Evolutionary conservation across 495 filamentous ascomycete species (phyloP), one percentile per base, ranked within the genome.

Genomic region (Penicillium goetzii): DNA sequence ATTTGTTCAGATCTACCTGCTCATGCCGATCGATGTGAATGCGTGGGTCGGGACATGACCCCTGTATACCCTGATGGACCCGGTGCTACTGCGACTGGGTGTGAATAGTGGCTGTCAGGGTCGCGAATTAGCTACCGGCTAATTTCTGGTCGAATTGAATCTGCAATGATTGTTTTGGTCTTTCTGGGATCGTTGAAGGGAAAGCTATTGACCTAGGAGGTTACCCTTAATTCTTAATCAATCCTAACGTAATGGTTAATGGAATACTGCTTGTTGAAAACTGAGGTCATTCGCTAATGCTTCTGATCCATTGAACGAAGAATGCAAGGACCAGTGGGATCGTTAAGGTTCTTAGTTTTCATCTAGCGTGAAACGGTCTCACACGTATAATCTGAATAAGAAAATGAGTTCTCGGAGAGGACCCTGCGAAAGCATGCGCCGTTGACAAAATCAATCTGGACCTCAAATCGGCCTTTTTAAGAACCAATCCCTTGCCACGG

Each of bases 41-140:
- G 62, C 59, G 62, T 45, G 23, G 34, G 62, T 53, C 43, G 57
- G 21, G 43, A 52, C 40, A 57, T 65, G 40, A 65, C 47, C 25
- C 65, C 68, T 26, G 43, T 68, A 8, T 73, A 73, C 51, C 61
- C 65, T 0, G 63, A 69, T 40, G 52, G 53, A 11, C 61, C 66
- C 15, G 63, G 65, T 28, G 63, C 51, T 19, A 17, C 33, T 49
- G 65, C 70, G 11, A 73, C 64, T 47, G 68, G 65, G 9, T 73
- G 70, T 52, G 56, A 60, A 19, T 68, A 53, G 28, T 26, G 14
- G 53, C 3, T 12, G 9, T 25, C 10, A 9, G 41, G 23, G 26
- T 14, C 23, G 23, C 17, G 26, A n/a, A 19, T 45, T 0, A 15
- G 3, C 4, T 15, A n/a, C 14, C 4, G n/a, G 26, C 9, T 17